phyloP scores from a whole-genome alignment of 495 filamentous ascomycete genomes.

The Hypomontagnella submonticulosa region DNA sequence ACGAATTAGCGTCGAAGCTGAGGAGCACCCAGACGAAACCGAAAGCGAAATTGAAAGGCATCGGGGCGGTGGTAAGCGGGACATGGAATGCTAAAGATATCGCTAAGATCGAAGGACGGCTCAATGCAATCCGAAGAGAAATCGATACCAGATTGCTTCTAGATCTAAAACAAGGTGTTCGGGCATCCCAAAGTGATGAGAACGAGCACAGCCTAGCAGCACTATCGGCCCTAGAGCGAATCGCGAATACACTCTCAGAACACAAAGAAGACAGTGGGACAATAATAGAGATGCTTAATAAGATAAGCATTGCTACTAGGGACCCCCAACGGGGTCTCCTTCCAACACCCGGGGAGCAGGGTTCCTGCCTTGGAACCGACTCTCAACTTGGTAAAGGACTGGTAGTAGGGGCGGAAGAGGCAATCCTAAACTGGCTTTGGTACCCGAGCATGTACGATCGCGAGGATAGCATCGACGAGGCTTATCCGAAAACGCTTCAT shows the following conservation, averaged over 20 bases:
- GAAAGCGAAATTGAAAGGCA: constrained; percentile 5
- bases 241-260: background rate
- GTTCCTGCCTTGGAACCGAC: background rate
- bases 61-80: constrained; percentile 3
- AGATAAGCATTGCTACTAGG: background rate
- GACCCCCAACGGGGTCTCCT: background rate
- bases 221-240: constrained; percentile 3
- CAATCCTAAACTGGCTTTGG: constrained; percentile 31
- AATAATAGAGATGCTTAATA: background rate
- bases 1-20: constrained; percentile 9
- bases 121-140: constrained; percentile 21
- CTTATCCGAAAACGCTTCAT: constrained; percentile 41
- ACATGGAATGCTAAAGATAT: constrained; percentile 27
- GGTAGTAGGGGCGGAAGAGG: constrained; percentile 9
- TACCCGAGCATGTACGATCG: constrained; percentile 44
- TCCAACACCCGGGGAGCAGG: background rate
- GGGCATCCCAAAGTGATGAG: constrained; percentile 1
- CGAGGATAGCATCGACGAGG: constrained; percentile 37
- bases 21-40: background rate
- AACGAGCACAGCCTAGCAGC: background rate
- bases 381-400: background rate
- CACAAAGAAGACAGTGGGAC: background rate
- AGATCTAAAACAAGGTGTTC: constrained; percentile 3
- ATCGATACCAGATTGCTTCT: constrained; percentile 21
- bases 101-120: constrained; percentile 12